These are phyloP conservation scores for Salix brachista DNA, from an alignment of 345 rosid species.

Conservation along the genomic window DNA sequence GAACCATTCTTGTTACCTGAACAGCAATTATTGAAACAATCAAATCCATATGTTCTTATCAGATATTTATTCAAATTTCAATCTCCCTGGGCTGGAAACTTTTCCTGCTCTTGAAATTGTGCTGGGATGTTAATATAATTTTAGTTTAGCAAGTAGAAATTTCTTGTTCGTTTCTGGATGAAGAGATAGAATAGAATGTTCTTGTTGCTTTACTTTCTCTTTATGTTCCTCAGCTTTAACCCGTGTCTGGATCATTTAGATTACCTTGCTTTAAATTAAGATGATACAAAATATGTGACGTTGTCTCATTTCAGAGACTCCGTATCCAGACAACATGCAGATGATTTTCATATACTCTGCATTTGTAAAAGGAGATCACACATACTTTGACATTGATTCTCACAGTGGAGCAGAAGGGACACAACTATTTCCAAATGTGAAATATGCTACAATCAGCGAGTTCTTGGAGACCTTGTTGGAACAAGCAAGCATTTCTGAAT, in stretches of 20 bases:
- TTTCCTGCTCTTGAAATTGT: background rate
- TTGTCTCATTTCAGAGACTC: conserved; percentile 44
- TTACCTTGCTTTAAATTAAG: background rate
- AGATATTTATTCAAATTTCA: too few species aligned
- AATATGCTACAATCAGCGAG: conserved; percentile 41
- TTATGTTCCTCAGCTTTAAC: background rate
- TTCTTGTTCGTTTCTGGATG: background rate
- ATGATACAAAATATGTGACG: background rate
- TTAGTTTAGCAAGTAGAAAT: background rate
- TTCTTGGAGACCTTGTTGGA: conserved; percentile 38
- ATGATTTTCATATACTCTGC: conserved; percentile 49
- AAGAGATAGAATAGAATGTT: background rate
- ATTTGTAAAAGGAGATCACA: conserved; percentile 57
- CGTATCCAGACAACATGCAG: conserved; percentile 46
- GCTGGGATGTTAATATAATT: background rate
- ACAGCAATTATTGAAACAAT: background rate
- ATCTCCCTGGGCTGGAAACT: background rate
- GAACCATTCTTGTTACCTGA: background rate
- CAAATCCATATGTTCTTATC: too few species aligned
- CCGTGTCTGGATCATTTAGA: background rate
- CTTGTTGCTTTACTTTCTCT: background rate
- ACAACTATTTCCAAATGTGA: conserved; percentile 44
- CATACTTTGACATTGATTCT: conserved; percentile 41
- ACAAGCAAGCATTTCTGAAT: background rate
- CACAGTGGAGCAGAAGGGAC: conserved; percentile 45